Base-by-base conservation (phyloP, 2,329 filamentous ascomycete species). In the Alternaria brassicicola region DNA sequence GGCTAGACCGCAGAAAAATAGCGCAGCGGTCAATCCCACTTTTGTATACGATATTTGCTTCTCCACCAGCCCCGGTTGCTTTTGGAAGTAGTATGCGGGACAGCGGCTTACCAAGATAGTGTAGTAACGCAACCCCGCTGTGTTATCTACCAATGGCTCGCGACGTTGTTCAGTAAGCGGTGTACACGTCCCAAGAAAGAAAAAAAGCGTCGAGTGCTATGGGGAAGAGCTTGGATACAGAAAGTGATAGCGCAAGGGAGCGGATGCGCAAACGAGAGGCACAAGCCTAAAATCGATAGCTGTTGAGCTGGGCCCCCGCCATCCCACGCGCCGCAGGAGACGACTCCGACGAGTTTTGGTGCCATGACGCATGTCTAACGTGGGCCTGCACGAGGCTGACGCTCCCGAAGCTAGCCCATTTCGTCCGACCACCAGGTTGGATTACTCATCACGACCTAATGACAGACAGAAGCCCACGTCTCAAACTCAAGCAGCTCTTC, bases 31-130 rank as follows among this genome's bases (percentile, higher is more conserved):
- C 47, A 46, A 41, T 52, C 28, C 45, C 52, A 39, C 50, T 51
- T 58, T 58, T 58, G 31, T 47, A 56, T 47, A 56, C 41, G 39
- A 49, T 43, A 47, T 54, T 43, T 53, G 52, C 59, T 57, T 64
- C 47, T 61, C 59, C 39, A 61, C 55, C 46, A 59, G 57, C 50
- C 54, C 41, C 57, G 55, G 48, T 68, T 65, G 39, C 58, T 68
- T 65, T 66, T 68, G 56, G 59, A 45, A 23, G 35, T 36, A 19
- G 19, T 38, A 50, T 47, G 50, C 38, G 55, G 50, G 42, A 43
- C 19, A 23, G 26, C 46, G 38, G 61, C 63, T 66, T 66, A 66
- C 63, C 35, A 60, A 62, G 61, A 48, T 38, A 62, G 50, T 62
- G 46, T 62, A 59, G 59, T 64, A 59, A 58, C 42, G 47, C 54